Evolutionary conservation across 1,284 basidiomycete genomes (phyloP).

Genomic region (Boletus smithii): DNA sequence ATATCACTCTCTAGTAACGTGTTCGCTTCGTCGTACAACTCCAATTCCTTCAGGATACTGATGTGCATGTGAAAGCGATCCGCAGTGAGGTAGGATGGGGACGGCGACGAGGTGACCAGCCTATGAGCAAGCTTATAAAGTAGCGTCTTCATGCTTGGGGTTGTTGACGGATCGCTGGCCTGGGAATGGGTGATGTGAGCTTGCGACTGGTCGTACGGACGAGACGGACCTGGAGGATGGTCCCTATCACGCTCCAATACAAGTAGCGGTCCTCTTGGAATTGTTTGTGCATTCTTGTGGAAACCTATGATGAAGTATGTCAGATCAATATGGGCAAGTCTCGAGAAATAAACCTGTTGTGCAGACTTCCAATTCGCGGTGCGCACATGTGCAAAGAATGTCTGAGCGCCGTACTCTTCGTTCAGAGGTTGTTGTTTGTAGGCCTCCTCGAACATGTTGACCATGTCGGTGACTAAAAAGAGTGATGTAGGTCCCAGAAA

Average conservation of each 20-base stretch:
- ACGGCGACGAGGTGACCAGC: conserved; percentile 56
- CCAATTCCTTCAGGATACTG: conserved; percentile 65
- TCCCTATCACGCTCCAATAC: conserved; percentile 80
- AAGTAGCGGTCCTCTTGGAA: conserved; percentile 77
- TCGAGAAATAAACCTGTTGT: conserved; percentile 53
- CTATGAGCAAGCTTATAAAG: conserved; percentile 71
- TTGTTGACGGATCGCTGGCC: conserved; percentile 63
- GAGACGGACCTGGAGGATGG: conserved; percentile 65
- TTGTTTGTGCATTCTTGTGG: conserved; percentile 74
- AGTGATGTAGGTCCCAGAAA: conserved; percentile 4
- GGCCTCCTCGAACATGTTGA: conserved; percentile 77
- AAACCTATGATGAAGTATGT: conserved; percentile 43
- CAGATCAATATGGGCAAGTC: background rate
- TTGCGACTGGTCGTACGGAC: conserved; percentile 1
- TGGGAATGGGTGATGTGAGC: conserved; percentile 30
- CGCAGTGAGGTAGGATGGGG: conserved; percentile 58
- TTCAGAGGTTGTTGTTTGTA: conserved; percentile 74
- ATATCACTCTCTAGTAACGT: conserved; percentile 66
- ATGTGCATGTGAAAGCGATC: conserved; percentile 78
- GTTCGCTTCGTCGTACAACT: conserved; percentile 65
- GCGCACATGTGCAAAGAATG: conserved; percentile 78
- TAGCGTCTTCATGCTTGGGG: conserved; percentile 57
- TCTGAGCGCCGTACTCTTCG: conserved; percentile 77
- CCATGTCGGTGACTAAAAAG: conserved; percentile 64
- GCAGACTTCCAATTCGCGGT: conserved; percentile 77